Evolutionary conservation across 1,284 basidiomycete species (phyloP), one percentile per base, ranked within the genome.

Genomic region (Austroboletus niveus): DNA sequence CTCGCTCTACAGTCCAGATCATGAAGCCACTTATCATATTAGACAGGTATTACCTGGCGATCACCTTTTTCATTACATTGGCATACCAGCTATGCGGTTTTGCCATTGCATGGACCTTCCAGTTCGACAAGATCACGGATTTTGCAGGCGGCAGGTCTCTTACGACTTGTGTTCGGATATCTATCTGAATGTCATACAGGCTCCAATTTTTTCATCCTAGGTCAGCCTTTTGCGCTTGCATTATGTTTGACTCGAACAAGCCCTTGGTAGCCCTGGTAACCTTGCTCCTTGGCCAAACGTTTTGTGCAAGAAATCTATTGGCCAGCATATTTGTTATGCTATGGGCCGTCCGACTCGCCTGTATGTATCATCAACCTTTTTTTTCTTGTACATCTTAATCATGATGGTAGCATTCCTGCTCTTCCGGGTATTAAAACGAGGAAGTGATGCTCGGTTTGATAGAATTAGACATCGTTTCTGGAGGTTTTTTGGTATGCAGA

Each of bases 71-170:
- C 36, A 76, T 89, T 52, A 87, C 86, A 1, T 65, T 82, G 24
- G 84, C 70, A 20, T 89, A 83, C 67, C 87, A 89, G 63, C 69
- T 83, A 1, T 56, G 75, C 1, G 87, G 87, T 6, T 89, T 90
- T 61, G 73, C 78, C 12, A 81, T 89, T 50, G 84, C 85, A 7
- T 88, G 81, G 79, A 81, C 79, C 0, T 72, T 85, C 39, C 79
- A 85, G 73, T 85, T 88, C 61, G 85, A 89, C 68, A 87, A 88
- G 65, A 83, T 89, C 46, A 87, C 85, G 10, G 86, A 84, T 61
- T 79, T 84, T 54, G 83, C 81, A 4, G 81, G 82, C 53, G 79
- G 81, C 79, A 35, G 11, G 73, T 63, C 12, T n/a, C 36, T 31
- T 47, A 12, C 20, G 17, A 2, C 15, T 38, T 17, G 20, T n/a